Evolutionary conservation across 352 stramenopile genomes (phyloP), one percentile per base, ranked within the genome.

Genomic region (Pythium sukuiense): DNA sequence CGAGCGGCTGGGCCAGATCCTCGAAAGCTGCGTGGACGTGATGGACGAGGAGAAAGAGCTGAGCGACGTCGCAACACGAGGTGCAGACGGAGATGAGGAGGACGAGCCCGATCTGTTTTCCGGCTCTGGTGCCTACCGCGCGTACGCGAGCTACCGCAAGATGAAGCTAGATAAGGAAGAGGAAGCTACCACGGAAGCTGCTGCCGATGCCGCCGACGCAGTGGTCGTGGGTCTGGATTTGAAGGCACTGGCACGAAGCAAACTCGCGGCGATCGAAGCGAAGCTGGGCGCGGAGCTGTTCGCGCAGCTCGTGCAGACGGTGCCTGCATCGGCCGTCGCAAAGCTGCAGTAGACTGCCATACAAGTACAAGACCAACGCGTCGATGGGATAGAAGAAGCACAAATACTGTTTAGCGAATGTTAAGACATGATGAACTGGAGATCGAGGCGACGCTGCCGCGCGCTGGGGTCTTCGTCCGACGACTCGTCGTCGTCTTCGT

Each of bases 21-120:
- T 95, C 32, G 87, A 93, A 55, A 72, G 84, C 9, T 79, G 68
- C 59, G 74, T 76, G 0, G 77, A 93, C 16, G 82, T 92, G n/a
- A 72, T 93, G 32, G 82, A 92, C 18, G 78, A 88, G 20, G 83
- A 93, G 55, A 64, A 67, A n/a, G 71, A 83, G 72, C 39, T 64
- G 16, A n/a, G 3, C 3, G 35, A 55, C 32, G 45, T 20, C 11
- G 37, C n/a, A 1, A 7, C 33, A 4, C 41, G 0, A 6, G 14
- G 46, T 6, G 54, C 14, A 3, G n/a, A 35, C 33, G 58, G 80
- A 2, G 68, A 81, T 18, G 71, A 85, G 37, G 76, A 80, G 2
- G 72, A 79, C 41, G 70, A 78, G 6, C 60, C 55, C 12, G 73
- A 81, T 33, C 75, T 50, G n/a, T 26, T 27, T 6, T 50, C 33